These are phyloP conservation scores for Paramecium sonneborni DNA, from an alignment of 73 alveolate species.

Conservation along the genomic window DNA sequence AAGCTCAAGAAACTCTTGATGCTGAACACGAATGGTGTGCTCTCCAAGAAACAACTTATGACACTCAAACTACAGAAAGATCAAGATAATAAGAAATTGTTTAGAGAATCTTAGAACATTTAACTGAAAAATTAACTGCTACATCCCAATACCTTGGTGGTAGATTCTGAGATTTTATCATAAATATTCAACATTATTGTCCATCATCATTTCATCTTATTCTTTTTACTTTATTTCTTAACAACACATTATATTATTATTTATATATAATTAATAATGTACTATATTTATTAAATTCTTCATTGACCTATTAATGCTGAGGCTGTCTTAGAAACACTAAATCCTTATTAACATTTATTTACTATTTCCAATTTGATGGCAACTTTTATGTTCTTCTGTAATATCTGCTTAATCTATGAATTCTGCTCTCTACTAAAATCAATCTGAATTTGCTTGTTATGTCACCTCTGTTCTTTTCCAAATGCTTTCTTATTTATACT, in stretches of 20 bases:
- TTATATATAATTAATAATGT: neutral
- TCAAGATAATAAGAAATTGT: conserved; percentile 17
- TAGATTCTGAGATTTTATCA: conserved; percentile 51
- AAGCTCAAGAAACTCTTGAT: conserved; percentile 45
- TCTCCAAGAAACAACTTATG: neutral
- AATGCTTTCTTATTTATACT: conserved; percentile 97
- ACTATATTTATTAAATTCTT: neutral
- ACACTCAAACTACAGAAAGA: conserved; percentile 6
- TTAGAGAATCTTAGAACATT: conserved; percentile 25
- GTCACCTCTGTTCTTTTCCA: conserved; percentile 97
- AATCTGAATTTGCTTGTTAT: conserved; percentile 95
- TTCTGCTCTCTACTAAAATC: conserved; percentile 96
- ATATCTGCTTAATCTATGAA: conserved; percentile 98
- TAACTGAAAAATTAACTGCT: conserved; percentile 53
- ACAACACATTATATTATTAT: too few relatives aligned
- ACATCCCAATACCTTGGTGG: conserved; percentile 55
- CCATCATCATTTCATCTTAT: too few relatives aligned
- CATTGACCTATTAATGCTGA: conserved; percentile 54
- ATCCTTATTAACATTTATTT: neutral
- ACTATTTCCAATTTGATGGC: conserved; percentile 97
- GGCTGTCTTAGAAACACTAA: conserved; percentile 49
- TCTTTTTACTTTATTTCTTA: too few relatives aligned
- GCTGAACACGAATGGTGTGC: conserved; percentile 54
- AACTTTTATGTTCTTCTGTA: conserved; percentile 92
- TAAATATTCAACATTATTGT: neutral